A percentile compares a stretch with the other conserved stretches of the same genome.
Evolutionary conservation across 805 yeast species (phyloP).

Genomic region (Kuraishia molischiana): DNA sequence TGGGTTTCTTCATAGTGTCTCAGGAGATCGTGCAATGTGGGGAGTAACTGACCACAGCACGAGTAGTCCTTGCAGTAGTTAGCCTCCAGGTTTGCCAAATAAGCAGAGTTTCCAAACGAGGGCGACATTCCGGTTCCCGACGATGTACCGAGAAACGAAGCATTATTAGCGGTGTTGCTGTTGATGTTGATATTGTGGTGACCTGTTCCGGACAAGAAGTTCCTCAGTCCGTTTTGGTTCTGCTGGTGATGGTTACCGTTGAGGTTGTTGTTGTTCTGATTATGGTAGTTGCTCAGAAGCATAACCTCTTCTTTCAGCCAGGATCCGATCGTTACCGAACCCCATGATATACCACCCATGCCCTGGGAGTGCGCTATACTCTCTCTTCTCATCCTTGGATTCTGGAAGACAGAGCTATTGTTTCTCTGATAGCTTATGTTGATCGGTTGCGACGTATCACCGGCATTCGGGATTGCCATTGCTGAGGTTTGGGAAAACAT

Average conservation of each 20-base stretch:
- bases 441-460: slow-evolving; percentile 24
- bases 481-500: slow-evolving; percentile 20
- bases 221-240: background rate
- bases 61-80: slow-evolving; percentile 94
- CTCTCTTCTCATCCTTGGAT: slow-evolving; percentile 67
- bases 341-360: slow-evolving; percentile 98
- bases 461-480: slow-evolving; percentile 20
- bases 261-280: slow-evolving; percentile 8
- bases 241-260: slow-evolving; percentile 4
- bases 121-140: slow-evolving; percentile 39
- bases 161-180: slow-evolving; percentile 7
- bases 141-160: background rate
- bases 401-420: slow-evolving; percentile 25
- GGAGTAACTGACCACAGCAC: slow-evolving; percentile 89
- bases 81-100: slow-evolving; percentile 88
- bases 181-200: slow-evolving; percentile 1
- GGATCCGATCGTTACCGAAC: slow-evolving; percentile 87
- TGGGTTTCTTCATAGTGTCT: slow-evolving; percentile 97
- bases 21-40: slow-evolving; percentile 86
- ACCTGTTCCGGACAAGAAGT: background rate
- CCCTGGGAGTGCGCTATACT: slow-evolving; percentile 95
- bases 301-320: slow-evolving; percentile 93
- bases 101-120: slow-evolving; percentile 57
- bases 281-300: slow-evolving; percentile 27
- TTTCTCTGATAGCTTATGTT: slow-evolving; percentile 25